Base-by-base conservation (phyloP, 257 asterid genomes). In the Ehretia macrophylla region DNA sequence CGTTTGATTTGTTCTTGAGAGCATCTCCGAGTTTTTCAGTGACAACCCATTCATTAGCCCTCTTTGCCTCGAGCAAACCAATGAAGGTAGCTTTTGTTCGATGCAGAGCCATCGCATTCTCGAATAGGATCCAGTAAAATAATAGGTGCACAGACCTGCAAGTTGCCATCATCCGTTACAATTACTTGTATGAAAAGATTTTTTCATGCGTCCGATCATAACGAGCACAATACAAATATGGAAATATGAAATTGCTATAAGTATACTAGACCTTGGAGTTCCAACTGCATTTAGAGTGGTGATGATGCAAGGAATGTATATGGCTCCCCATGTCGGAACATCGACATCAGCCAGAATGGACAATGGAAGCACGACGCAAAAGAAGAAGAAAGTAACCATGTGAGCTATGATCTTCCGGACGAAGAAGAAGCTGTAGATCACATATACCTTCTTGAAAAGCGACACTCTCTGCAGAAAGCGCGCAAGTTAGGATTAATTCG, bases 361-460 rank as follows among this genome's bases (percentile, higher is more conserved):
- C 58, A 77, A 60, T 1, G 86, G 86, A 40, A 80, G 78, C 0
- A 80, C 81, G 35, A 80, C 77, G 27, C 86, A 80, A 66, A 58
- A 80, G 46, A 80, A 80, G 72, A 52, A 78, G 79, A 92, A 92
- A 0, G 97, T 88, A 80, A 88, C 84, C 88, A 84, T 79, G 66
- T 92, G 99, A 27, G 97, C 99, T 5, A 92, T 81, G 81, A 92
- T 70, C 73, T 92, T 92, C 47, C 99, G 79, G 32, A 92, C 99
- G 19, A 92, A 92, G 83, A 92, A 92, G 94, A 92, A 92, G 83
- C 97, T 92, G 85, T 92, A 92, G 75, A 92, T 92, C 73, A 92
- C 95, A 63, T 92, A 88, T 14, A 88, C 63, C 83, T 92, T 92
- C 86, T 92, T 92, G 78, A 83, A 92, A 14, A 88, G 53, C 0